Base-by-base conservation (phyloP, 179 eudicot species). In the Silene noctiflora region DNA sequence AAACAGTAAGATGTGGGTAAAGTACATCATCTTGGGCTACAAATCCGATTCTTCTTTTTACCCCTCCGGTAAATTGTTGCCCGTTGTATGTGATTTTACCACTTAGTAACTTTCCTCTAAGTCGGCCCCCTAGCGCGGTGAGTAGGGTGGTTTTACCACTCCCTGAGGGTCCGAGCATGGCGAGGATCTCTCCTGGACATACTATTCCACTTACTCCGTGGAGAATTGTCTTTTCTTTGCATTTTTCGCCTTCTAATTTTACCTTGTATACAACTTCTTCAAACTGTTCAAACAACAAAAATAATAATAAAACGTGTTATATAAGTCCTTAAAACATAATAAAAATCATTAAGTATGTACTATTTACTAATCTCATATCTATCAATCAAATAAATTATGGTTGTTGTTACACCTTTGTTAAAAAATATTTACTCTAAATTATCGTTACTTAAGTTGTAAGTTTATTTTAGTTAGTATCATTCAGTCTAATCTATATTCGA, bases 211-310 rank as follows among this genome's bases (percentile, higher is more conserved):
- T 90, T 27, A 93, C 76, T 0, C 98, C 96, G 19, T 93, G 89
- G 13, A 96, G 84, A 27, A 96, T 93, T 0, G 89, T 87, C 77
- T 91, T 95, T 74, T 95, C 96, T 77, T 80, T 82, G 80, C 82
- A 61, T 76, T 82, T 84, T 82, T 81, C 69, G 8, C 81, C 78
- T 76, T 83, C 83, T 48, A 79, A 74, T 61, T 76, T 85, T 35
- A 94, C 90, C 83, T 91, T 94, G 91, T 92, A 92, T 66, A 91
- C 96, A 17, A 94, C 84, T 81, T 94, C 96, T 78, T 92, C 96
- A 83, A 94, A 92, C 97, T 94, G 86, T 70, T 83, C 72, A 20
- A 20, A 44, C n/a, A 69, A 55, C 3, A 67, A 25, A 64, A 39
- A 19, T 3, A 6, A 35, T 11, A 33, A 42, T 3, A 35, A 31